phyloP scores from a whole-genome alignment of 208 protist species.

The Acanthamoeba lenticulata region DNA sequence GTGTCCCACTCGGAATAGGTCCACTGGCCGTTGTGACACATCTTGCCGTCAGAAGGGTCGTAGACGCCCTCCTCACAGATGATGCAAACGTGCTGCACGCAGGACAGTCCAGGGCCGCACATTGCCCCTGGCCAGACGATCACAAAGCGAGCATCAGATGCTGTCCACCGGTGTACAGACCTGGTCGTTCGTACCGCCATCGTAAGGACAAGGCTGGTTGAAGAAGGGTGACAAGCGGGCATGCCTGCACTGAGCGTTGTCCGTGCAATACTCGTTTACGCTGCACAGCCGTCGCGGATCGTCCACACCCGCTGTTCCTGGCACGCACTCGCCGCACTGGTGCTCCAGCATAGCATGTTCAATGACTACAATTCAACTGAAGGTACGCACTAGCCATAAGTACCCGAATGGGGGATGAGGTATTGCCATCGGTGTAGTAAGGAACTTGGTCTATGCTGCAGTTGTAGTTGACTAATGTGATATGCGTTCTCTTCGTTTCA shows the following conservation, averaged over 20 bases:
- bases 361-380: neutral
- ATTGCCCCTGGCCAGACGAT: neutral
- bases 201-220: neutral
- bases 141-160: no score
- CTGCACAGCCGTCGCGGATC: neutral
- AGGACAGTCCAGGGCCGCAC: slow-evolving; percentile 30
- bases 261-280: slow-evolving; percentile 38
- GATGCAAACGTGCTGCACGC: slow-evolving; percentile 28
- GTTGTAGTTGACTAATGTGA: neutral
- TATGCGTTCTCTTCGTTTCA: neutral
- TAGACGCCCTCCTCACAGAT: slow-evolving; percentile 44
- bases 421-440: slow-evolving; percentile 9
- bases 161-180: no score
- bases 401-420: neutral
- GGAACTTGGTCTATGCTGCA: neutral
- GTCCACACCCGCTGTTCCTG: neutral
- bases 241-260: neutral
- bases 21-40: slow-evolving; percentile 46
- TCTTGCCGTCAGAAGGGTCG: slow-evolving; percentile 39
- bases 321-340: slow-evolving; percentile 44
- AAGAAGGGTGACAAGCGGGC: neutral
- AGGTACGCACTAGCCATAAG: no score
- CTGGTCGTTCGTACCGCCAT: slow-evolving; percentile 4
- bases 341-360: no score
- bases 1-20: slow-evolving; percentile 50